phyloP scores from a whole-genome alignment of 257 asterid species.

The Solanum peruvianum region DNA sequence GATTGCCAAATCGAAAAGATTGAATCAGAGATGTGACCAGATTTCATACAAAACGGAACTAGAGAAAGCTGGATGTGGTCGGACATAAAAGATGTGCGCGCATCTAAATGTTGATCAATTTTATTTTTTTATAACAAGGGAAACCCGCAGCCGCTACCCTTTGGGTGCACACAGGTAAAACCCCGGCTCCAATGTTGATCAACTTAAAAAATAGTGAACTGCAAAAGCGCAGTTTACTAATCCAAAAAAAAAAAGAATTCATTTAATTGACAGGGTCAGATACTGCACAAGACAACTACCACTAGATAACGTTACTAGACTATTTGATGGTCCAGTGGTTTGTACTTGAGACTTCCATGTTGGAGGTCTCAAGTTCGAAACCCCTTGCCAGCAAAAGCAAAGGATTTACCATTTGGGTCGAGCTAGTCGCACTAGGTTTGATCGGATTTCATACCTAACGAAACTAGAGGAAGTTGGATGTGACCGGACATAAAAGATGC shows the following conservation, averaged over 20 bases:
- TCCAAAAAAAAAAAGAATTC: neutral
- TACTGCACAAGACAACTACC: neutral
- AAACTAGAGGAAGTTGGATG: neutral
- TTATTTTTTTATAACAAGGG: no score
- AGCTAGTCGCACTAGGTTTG: neutral
- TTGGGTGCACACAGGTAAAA: no score
- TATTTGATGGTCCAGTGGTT: neutral
- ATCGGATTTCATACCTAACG: neutral
- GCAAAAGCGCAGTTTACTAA: neutral
- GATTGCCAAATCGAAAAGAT: neutral
- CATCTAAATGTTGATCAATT: neutral
- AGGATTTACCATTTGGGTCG: neutral
- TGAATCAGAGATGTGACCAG: neutral
- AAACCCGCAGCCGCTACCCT: no score
- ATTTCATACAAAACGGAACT: neutral
- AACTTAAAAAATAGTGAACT: neutral
- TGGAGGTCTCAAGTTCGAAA: neutral
- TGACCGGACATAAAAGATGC: neutral
- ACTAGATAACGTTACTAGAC: neutral
- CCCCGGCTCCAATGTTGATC: neutral
- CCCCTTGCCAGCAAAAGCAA: neutral
- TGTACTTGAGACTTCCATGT: neutral
- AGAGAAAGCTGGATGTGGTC: neutral
- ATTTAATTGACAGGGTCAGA: neutral
- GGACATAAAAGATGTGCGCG: neutral